phyloP scores from a whole-genome alignment of 129 eudicot species.

The Pittosporum tobira region DNA sequence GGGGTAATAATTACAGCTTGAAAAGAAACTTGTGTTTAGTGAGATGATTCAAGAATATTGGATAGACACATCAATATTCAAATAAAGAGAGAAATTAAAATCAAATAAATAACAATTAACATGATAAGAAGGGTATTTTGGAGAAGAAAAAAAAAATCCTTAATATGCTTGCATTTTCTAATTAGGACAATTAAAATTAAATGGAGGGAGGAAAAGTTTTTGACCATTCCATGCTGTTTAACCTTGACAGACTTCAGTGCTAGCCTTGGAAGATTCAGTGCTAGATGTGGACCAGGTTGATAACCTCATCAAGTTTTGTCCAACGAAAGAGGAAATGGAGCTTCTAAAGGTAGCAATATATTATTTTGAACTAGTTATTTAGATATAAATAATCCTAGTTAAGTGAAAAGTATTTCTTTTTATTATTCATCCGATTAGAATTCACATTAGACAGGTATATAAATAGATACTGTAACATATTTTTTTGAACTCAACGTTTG shows the following conservation, averaged over 20 bases:
- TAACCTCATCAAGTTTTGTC: conserved; percentile 91
- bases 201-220: no score
- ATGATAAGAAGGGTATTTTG: no score
- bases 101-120: no score
- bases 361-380: conserved; percentile 8
- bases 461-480: neutral
- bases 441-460: neutral
- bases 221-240: neutral
- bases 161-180: no score
- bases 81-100: no score
- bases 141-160: no score
- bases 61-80: no score
- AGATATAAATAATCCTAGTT: neutral
- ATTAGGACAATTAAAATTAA: no score
- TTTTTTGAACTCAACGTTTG: neutral
- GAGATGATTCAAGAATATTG: no score
- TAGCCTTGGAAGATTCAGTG: conserved; percentile 73
- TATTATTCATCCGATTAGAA: neutral
- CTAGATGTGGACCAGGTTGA: conserved; percentile 93
- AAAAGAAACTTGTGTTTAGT: no score
- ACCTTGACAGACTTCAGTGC: conserved; percentile 57
- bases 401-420: neutral
- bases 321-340: conserved; percentile 93
- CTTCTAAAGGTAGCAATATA: conserved; percentile 56
- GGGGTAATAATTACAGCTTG: no score